phyloP scores from a whole-genome alignment of 2,329 filamentous ascomycete species.

The Cladosporium sp. region DNA sequence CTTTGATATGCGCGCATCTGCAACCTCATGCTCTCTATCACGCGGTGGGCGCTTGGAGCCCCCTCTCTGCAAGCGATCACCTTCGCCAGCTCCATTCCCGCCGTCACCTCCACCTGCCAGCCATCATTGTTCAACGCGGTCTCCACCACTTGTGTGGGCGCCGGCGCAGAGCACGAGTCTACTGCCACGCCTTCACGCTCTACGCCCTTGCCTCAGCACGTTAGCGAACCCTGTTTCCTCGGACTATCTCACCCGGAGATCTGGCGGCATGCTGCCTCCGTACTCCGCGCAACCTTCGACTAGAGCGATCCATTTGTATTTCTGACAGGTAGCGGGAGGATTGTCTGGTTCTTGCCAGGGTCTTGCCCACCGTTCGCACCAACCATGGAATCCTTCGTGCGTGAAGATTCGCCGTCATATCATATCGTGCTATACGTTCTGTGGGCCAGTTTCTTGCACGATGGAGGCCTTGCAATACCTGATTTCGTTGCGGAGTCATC shows the following conservation, averaged over 20 bases:
- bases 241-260: slow-evolving; percentile 1
- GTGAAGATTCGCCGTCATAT: slow-evolving; percentile 3
- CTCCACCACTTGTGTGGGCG: slow-evolving; percentile 11
- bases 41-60: slow-evolving; percentile 17
- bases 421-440: neutral
- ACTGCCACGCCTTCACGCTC: neutral
- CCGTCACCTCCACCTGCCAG: slow-evolving; percentile 5
- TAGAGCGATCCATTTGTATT: neutral
- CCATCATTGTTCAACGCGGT: neutral
- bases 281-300: neutral
- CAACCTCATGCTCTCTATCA: slow-evolving; percentile 16
- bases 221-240: neutral
- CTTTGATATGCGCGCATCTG: slow-evolving; percentile 9
- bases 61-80: slow-evolving; percentile 15
- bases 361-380: neutral
- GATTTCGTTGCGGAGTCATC: slow-evolving; percentile 1
- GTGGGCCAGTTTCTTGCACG: neutral
- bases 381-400: neutral
- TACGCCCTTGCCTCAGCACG: slow-evolving; percentile 12
- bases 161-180: slow-evolving; percentile 9
- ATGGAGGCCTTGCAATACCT: neutral
- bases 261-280: slow-evolving; percentile 1
- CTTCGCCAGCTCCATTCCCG: slow-evolving; percentile 4
- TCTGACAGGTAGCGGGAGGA: slow-evolving; percentile 17
- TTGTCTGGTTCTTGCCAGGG: slow-evolving; percentile 3